Evolutionary conservation across 2,329 filamentous ascomycete species (phyloP), one percentile per base, ranked within the genome.

Genomic region (Didymella keratinophila): DNA sequence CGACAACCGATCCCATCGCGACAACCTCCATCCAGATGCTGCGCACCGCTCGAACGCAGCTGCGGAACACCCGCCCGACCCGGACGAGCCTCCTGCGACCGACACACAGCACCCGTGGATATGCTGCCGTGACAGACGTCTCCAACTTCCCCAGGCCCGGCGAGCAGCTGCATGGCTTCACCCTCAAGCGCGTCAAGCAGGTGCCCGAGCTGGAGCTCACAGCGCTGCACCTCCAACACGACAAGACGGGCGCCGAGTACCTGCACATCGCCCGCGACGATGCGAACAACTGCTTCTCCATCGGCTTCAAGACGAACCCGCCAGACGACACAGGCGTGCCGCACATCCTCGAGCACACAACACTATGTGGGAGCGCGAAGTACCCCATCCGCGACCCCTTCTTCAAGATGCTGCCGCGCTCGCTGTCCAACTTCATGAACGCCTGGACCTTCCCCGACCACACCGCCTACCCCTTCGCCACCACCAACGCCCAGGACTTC

Each of bases 371-470:
- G 21, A 98, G 94, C 74, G 84, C 96, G 76, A 97, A 96, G 89
- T 97, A 93, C 75, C 95, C 95, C n/a, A 94, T 99, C 58, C 92
- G 95, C 62, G 95, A 99, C 73, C 95, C 95, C 0, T 99, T 99
- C 83, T 99, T 99, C 84, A 99, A 98, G 85, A 99, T 99, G 95
- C 86, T 99, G 25, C 95, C 95, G 21, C 88, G 95, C 68, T 97
- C 95, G 5, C 84, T 99, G n/a, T 97, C 95, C 64, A 99, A 98
- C 79, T 99, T 97, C 75, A 99, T 99, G 95, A 99, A 99, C 77
- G 95, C 95, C 61, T 97, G 98, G 75, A 99, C 95, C 41, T 93
- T 93, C 25, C 90, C 93, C 21, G 94, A 98, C 72, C 93, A 99
- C 76, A 99, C 95, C 11, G 96, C 92, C 67, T 99, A 99, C 74